These are phyloP conservation scores for Piper betle DNA, from an alignment of 164 flowering plant genomes.

Conservation along the genomic window DNA sequence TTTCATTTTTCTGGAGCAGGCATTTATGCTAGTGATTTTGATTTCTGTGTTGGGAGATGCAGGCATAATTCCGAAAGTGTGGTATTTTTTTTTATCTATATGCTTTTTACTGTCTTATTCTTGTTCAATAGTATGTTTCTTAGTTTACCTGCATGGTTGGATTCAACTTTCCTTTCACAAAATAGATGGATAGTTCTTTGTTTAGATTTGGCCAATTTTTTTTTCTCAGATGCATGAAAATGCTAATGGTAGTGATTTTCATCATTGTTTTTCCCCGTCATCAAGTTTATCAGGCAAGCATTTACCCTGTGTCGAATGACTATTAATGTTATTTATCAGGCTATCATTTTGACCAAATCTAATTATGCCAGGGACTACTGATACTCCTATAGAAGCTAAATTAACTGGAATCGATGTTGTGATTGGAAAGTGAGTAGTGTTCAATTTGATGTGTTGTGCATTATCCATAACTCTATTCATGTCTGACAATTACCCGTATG, in stretches of 20 bases:
- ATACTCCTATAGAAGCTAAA: conserved; percentile 38
- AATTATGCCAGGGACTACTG: conserved; percentile 29
- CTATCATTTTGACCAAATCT: background rate
- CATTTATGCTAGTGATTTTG: conserved; percentile 69
- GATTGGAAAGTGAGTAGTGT: conserved; percentile 47
- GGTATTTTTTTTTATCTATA: conserved; percentile 24
- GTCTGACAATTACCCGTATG: background rate
- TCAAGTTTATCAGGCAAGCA: conserved; percentile 61
- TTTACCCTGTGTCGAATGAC: background rate
- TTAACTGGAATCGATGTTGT: conserved; percentile 60
- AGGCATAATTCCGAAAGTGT: conserved; percentile 96
- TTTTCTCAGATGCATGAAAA: conserved; percentile 89
- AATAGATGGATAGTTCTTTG: background rate
- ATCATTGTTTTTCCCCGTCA: conserved; percentile 81
- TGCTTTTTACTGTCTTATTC: background rate
- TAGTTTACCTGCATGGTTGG: background rate
- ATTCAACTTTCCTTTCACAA: background rate
- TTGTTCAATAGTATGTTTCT: background rate
- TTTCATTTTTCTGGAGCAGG: conserved; percentile 27
- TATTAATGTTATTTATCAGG: background rate
- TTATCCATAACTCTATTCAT: background rate
- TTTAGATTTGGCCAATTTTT: background rate
- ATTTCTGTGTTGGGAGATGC: conserved; percentile 91
- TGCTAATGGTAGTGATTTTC: conserved; percentile 82
- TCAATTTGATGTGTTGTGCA: background rate